Evolutionary conservation across 2,329 filamentous ascomycete species (phyloP).

Genomic region (Thielaviopsis euricoi): DNA sequence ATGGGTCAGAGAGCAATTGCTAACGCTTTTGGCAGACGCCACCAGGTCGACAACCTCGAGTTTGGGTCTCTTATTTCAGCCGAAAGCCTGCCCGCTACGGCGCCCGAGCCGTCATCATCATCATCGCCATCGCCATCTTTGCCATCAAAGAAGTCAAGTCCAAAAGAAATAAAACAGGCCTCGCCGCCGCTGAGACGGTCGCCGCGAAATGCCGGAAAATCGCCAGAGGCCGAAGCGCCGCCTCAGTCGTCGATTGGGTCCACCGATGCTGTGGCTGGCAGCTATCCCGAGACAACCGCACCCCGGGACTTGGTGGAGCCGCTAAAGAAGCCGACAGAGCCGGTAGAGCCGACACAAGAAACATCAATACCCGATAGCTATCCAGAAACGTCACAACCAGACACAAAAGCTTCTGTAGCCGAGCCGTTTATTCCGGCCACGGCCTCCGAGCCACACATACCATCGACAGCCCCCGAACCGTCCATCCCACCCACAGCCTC

Average conservation of each 20-base stretch:
- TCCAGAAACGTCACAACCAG: neutral
- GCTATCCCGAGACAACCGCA: too few relatives aligned
- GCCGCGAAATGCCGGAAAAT: neutral
- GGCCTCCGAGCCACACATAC: too few relatives aligned
- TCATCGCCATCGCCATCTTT: constrained; percentile 1
- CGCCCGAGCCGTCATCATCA: neutral
- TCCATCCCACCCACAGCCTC: too few relatives aligned
- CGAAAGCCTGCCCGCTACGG: constrained; percentile 1
- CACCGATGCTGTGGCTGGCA: too few relatives aligned
- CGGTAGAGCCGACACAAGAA: neutral
- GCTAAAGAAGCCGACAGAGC: neutral
- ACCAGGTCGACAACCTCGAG: constrained; percentile 41
- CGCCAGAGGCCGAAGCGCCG: neutral
- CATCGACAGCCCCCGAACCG: too few relatives aligned
- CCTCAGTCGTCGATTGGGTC: neutral
- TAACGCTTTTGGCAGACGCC: constrained; percentile 23
- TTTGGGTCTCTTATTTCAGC: constrained; percentile 22
- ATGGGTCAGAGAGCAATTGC: neutral
- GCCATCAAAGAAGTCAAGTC: neutral
- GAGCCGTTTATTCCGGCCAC: too few relatives aligned
- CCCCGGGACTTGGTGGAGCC: too few relatives aligned
- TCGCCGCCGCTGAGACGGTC: neutral
- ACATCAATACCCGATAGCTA: neutral
- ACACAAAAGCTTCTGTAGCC: neutral
- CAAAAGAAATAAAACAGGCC: neutral